These are phyloP conservation scores for Luzula sylvatica DNA, from an alignment of 176 grass and related monocot species.

Conservation along the genomic window DNA sequence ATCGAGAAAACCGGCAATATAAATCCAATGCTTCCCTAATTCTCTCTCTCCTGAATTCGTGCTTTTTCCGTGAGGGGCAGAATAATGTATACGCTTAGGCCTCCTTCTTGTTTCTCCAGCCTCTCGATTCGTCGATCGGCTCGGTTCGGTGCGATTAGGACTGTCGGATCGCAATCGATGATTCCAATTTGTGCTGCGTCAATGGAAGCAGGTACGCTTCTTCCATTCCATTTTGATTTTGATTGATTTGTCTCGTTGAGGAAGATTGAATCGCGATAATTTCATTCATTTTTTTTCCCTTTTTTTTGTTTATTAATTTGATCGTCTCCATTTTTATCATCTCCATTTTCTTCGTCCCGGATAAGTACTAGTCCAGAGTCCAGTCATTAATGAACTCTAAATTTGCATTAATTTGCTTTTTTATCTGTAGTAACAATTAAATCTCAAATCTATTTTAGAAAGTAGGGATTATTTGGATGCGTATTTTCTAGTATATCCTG, in stretches of 20 bases:
- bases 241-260: background rate
- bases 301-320: background rate
- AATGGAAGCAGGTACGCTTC: constrained; percentile 15
- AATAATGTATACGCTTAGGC: constrained; percentile 2
- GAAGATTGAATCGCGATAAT: background rate
- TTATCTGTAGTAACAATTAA: too few species aligned
- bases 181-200: background rate
- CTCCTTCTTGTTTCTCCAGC: background rate
- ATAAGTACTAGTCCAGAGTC: too few species aligned
- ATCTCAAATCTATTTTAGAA: too few species aligned
- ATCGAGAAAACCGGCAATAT: too few species aligned
- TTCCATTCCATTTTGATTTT: background rate
- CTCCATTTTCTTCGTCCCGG: too few species aligned
- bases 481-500: too few species aligned
- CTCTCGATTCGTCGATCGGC: background rate
- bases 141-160: background rate
- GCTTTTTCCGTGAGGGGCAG: constrained; percentile 1
- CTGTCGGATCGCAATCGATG: background rate
- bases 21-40: background rate
- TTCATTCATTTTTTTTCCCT: background rate
- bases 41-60: background rate
- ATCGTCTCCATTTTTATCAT: background rate
- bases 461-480: too few species aligned
- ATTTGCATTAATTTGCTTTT: too few species aligned
- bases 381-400: too few species aligned